Evolutionary conservation across 1,139 yeast species (phyloP), one percentile per base, ranked within the genome.

Genomic region (Hansenula sp.): DNA sequence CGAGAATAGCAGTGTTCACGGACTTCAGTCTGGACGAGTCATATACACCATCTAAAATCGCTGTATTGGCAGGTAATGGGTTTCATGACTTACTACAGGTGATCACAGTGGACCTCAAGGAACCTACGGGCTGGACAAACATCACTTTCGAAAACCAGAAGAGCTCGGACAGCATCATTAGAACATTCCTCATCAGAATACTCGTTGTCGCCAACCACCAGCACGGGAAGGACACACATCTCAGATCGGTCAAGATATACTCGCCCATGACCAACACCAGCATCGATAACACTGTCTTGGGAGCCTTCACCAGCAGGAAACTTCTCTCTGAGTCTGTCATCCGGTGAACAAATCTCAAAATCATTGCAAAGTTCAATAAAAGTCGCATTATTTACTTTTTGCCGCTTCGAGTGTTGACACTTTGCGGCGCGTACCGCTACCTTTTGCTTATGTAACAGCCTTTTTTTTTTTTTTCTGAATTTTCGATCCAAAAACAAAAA

Each of bases 211-310:
- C 89, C 1, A 94, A 93, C 59, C 97, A 90, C 58, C 98, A 91
- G 60, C 93, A 89, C 60, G 99, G 99, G 38, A 93, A 93, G 60
- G 99, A 94, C 63, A 84, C 96, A 2, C 98, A 90, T 61, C 71
- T 94, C 8, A 65, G 99, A 42, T 86, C 93, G 0, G 71, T 93
- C 31, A 72, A 77, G 63, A 59, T 85, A 5, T 73, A 72, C 51
- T 67, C 81, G 4, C 76, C 78, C 3, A 53, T 58, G 27, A 61
- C 59, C 5, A 51, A 49, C 16, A 48, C 37, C 17, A 40, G 51
- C 1, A 39, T 48, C 37, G 59, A 59, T 33, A 47, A 53, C 11
- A 56, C 45, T 29, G 48, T 54, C 16, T 29, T 59, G 43, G 53
- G 65, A 24, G 46, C 63, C 9, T 66, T 66, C 44, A 63, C 66